phyloP scores from a whole-genome alignment of 176 grass and related monocot genomes.

The Elymus sibiricus region DNA sequence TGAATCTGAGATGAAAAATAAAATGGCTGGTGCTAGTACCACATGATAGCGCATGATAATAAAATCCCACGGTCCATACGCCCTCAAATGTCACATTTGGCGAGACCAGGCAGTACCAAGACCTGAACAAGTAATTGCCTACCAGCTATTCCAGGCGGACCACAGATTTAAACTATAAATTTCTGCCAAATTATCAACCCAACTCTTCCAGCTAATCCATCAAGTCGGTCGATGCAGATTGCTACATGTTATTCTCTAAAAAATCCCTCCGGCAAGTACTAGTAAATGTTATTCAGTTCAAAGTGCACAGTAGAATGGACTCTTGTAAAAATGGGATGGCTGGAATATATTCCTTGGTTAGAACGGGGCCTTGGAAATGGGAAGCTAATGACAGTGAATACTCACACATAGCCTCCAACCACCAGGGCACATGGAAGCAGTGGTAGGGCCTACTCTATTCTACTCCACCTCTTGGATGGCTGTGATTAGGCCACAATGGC shows the following conservation, averaged over 20 bases:
- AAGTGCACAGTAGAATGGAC: neutral
- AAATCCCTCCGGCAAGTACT: neutral
- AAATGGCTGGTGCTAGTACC: constrained; percentile 22
- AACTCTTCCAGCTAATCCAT: constrained; percentile 36
- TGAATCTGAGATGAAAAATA: constrained; percentile 52
- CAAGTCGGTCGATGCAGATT: neutral
- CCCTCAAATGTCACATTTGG: constrained; percentile 36
- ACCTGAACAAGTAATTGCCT: constrained; percentile 43
- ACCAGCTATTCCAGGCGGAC: constrained; percentile 44
- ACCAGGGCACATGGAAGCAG: constrained; percentile 40
- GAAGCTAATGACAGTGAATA: constrained; percentile 39
- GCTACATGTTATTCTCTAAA: too few relatives aligned
- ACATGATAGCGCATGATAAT: constrained; percentile 37
- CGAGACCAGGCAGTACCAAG: constrained; percentile 23
- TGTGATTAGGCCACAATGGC: constrained; percentile 68
- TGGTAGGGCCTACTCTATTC: constrained; percentile 41
- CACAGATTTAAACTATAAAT: constrained; percentile 22
- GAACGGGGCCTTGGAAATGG: neutral
- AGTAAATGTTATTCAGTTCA: constrained; percentile 1
- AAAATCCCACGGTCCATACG: constrained; percentile 34
- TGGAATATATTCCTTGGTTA: constrained; percentile 5
- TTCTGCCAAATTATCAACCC: constrained; percentile 23
- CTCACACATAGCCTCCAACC: constrained; percentile 41
- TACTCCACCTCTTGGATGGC: constrained; percentile 46
- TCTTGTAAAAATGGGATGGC: constrained; percentile 12